These are phyloP conservation scores for Starmerella geochares DNA, from an alignment of 805 yeast genomes.

Conservation along the genomic window DNA sequence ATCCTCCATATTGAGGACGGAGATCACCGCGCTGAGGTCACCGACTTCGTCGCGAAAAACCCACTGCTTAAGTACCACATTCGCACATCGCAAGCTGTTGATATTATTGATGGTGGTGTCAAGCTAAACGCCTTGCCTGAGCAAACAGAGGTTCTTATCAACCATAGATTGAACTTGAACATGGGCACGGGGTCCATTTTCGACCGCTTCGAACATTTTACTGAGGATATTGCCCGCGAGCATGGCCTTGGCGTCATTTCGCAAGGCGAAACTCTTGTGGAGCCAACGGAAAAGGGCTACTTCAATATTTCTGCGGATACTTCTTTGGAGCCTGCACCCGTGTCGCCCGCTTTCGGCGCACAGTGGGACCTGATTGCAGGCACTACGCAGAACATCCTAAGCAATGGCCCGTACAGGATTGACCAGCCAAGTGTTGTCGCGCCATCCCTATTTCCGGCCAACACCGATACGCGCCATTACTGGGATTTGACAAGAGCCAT, in stretches of 20 bases:
- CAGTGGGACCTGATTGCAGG: constrained; percentile 55
- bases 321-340: constrained; percentile 44
- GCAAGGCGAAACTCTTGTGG: constrained; percentile 29
- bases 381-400: constrained; percentile 43
- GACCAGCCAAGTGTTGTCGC: constrained; percentile 36
- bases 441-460: constrained; percentile 55
- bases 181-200: constrained; percentile 39
- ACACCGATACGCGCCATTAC: constrained; percentile 60
- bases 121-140: constrained; percentile 74
- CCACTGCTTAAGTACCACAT: constrained; percentile 33
- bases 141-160: constrained; percentile 42
- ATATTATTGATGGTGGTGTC: constrained; percentile 59
- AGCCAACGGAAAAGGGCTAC: constrained; percentile 32
- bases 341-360: constrained; percentile 37
- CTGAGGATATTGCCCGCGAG: constrained; percentile 37
- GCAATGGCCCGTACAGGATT: constrained; percentile 12
- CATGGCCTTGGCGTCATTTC: constrained; percentile 41
- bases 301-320: constrained; percentile 33
- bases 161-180: constrained; percentile 57
- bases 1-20: constrained; percentile 19
- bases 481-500: constrained; percentile 54
- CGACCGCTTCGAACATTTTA: constrained; percentile 31
- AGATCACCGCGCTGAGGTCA: constrained; percentile 14
- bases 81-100: constrained; percentile 58
- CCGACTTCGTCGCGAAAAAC: constrained; percentile 18